Base-by-base conservation (phyloP, 1,139 yeast genomes). In the Casaregolazyma suthepensis region DNA sequence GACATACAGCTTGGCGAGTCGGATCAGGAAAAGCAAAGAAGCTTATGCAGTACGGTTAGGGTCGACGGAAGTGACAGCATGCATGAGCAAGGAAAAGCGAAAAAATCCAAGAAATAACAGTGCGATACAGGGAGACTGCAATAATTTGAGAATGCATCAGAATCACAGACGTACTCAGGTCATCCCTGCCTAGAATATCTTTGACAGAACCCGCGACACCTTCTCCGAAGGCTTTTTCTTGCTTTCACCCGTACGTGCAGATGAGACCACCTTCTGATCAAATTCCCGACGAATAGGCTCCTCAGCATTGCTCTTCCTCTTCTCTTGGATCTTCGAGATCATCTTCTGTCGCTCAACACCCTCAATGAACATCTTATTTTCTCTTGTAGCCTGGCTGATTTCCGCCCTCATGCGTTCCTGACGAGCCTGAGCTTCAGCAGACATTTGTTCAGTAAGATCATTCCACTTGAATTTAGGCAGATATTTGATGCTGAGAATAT, bases 391-490 rank as follows among this genome's bases (percentile, higher is more conserved):
- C 68, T 88, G 96, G 1, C 95, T 81, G 46, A 93, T 80, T 69
- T 94, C 98, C 59, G 94, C 79, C 53, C 91, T 83, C 65, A 93
- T 75, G 71, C 88, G 89, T 53, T 93, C 83, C 65, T 89, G 96
- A 71, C 96, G 82, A 45, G 86, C 78, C 68, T 91, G 97, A 61
- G 87, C 85, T 70, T 93, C 99, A 64, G 81, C 82, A 5, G 96
- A 91, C 60, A 93, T 87, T 67, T 93, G 97, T 66, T 87, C 96
- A 1, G 98, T 90, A 65, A 93, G 76, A 64, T 94, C 96, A 56
- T 85, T 77, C 99, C 99, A 93, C 66, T 94, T 93, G 77, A 91
- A 94, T 5, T 93, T 90, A 13, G 90, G 85, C 58, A 93, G 75
- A 64, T 93, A 93, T 68, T 88, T 91, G 56, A 93, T 83, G 66